Evolutionary conservation across 2,329 filamentous ascomycete genomes (phyloP), one percentile per base, ranked within the genome.

Genomic region (Scedosporium apiospermum): DNA sequence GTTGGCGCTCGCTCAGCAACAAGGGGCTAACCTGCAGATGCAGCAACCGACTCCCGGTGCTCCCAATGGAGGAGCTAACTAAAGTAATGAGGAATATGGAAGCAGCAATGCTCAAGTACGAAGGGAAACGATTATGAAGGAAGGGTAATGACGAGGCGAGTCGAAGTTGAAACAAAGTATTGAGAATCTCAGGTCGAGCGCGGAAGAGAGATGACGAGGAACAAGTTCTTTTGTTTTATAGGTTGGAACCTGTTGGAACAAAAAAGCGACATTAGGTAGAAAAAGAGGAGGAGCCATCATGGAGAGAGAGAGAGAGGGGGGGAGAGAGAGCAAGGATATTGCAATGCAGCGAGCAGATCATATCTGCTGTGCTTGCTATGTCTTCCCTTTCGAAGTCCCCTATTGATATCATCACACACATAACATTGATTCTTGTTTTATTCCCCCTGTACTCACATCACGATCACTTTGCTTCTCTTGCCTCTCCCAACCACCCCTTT

Each of bases 1-100:
- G 61, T 46, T 68, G 55, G 67, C 69, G 12, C 67, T 68, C 34
- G 66, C 66, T n/a, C 66, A 68, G 38, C 61, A 65, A 64, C 67
- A 66, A 65, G 63, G 62, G 3, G 57, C 49, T 21, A 60, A 60
- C 57, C 57, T 18, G 63, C 65, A 9, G 64, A 58, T n/a, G 65
- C 63, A 34, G 65, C 65, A n/a, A 62, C 64, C 23, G 61, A 64
- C 41, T 27, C 30, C 60, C 16, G 44, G 61, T 46, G 30, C 51
- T 14, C 51, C 51, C 26, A 61, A 61, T 23, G 60, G 60, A 38
- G 60, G 60, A 23, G 49, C 49, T 27, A 57, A 18, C 60, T 61
- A 18, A 61, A 27, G 51, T 27, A 26, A 30, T 16, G 21, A 57
- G 51, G 21, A 27, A 38, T 38, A 38, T 38, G 34, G 34, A 14